phyloP scores from a whole-genome alignment of 2,329 filamentous ascomycete species.

The Parastagonospora nodorum region DNA sequence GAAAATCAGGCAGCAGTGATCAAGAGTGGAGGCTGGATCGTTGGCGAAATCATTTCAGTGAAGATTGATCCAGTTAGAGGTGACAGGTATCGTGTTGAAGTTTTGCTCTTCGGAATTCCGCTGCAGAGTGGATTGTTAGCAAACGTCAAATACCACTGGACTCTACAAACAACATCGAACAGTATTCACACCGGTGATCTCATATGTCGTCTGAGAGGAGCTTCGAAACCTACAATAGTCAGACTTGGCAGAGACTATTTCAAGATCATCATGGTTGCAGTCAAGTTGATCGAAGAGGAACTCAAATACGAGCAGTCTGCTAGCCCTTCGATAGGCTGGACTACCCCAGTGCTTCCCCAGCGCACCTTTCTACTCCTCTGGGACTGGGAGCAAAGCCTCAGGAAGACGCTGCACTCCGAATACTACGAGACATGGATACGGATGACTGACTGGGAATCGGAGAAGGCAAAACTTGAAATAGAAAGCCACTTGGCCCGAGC shows the following conservation, averaged over 20 bases:
- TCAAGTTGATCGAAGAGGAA: background rate
- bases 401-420: too few species aligned
- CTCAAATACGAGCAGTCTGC: background rate
- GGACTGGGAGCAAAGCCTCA: background rate
- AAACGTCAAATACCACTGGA: background rate
- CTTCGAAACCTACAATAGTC: slow-evolving; percentile 13
- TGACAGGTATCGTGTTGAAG: slow-evolving; percentile 4
- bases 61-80: background rate
- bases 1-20: slow-evolving; percentile 14
- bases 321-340: background rate
- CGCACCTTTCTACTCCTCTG: background rate
- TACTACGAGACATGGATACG: background rate
- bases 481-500: background rate
- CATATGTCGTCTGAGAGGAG: slow-evolving; percentile 1
- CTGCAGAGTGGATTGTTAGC: background rate
- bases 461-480: background rate
- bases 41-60: slow-evolving; percentile 8
- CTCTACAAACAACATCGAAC: slow-evolving; percentile 7
- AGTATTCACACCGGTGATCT: background rate
- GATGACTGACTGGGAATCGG: background rate
- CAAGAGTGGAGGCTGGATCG: slow-evolving; percentile 11
- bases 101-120: background rate
- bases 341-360: too few species aligned
- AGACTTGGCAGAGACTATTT: slow-evolving; percentile 5
- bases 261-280: slow-evolving; percentile 7